Percentiles rank a stretch among this genome's conserved stretches.
Conservation (phyloP, 345 rosid genomes). For the Corymbia maculata region DNA sequence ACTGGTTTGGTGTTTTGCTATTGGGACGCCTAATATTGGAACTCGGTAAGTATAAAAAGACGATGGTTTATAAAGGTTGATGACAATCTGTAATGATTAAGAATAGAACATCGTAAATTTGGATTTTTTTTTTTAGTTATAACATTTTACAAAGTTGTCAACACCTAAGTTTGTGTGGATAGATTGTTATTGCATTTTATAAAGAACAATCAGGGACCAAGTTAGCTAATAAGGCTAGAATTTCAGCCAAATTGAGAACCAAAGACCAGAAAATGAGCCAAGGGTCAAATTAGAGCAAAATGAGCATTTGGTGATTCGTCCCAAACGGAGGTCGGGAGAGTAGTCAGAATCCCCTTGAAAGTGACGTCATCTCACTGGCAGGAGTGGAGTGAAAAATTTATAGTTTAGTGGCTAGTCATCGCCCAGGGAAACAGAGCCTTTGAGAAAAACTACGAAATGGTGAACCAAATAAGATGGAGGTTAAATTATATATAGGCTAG, state of each 20-base stretch:
- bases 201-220: background rate
- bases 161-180: background rate
- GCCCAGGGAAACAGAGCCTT: background rate
- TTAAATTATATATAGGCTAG: background rate
- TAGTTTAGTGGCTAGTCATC: background rate
- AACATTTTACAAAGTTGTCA: background rate
- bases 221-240: background rate
- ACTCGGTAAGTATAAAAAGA: background rate
- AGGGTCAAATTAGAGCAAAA: background rate
- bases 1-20: background rate
- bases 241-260: background rate
- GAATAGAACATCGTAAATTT: background rate
- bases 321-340: background rate
- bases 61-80: background rate
- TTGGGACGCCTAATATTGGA: background rate
- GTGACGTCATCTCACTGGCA: background rate
- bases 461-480: background rate
- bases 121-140: too few relatives aligned
- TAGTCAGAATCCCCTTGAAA: background rate
- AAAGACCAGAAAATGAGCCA: background rate
- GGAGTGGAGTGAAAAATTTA: background rate
- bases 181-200: background rate
- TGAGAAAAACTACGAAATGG: background rate
- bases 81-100: background rate
- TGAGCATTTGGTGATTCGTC: accelerated